Conservation (phyloP, 1,284 basidiomycete species). For the Neolentinus lepideus region DNA sequence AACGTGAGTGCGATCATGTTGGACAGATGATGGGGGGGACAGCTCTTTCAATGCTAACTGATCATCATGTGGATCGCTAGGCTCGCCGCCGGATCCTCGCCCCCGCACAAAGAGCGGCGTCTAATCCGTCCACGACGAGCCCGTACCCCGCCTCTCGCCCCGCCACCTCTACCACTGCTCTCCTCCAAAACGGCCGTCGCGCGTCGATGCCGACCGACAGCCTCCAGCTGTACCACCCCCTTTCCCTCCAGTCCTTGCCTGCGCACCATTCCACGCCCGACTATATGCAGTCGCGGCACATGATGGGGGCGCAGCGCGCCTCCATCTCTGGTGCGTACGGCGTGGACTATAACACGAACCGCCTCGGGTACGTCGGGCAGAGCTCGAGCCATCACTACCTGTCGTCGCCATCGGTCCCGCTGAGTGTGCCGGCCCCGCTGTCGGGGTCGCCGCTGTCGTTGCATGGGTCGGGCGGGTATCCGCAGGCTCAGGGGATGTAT, state of each 20-base stretch:
- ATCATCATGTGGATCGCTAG: conserved; percentile 27
- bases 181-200: conserved; percentile 24
- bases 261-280: neutral
- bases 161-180: conserved; percentile 20
- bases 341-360: neutral
- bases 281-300: neutral
- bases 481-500: conserved; percentile 1
- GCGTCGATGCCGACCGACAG: conserved; percentile 45
- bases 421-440: neutral
- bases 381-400: neutral
- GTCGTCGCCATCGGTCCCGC: neutral
- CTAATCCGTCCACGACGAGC: conserved; percentile 66
- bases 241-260: conserved; percentile 55
- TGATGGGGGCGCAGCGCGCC: neutral
- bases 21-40: neutral
- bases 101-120: conserved; percentile 66
- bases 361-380: neutral
- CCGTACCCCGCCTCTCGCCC: conserved; percentile 51
- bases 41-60: conserved; percentile 5
- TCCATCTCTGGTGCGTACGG: neutral
- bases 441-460: neutral
- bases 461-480: neutral
- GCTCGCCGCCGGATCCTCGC: conserved; percentile 77
- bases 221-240: conserved; percentile 65
- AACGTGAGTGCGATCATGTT: conserved; percentile 48